Base-by-base conservation (phyloP, 169 alveolate genomes). In the Plasmodium berghei region DNA sequence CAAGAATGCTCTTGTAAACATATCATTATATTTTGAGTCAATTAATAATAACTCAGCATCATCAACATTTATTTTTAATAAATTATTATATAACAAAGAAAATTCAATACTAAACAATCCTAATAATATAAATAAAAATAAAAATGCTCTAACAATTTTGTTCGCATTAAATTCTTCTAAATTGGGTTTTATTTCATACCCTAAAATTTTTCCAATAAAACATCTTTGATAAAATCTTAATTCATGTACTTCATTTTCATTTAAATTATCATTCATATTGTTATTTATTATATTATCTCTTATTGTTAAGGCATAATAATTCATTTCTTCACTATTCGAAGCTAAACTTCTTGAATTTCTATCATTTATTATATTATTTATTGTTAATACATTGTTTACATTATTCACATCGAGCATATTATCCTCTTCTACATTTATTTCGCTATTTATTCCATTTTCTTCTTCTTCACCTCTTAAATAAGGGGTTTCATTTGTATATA, bases 41-140 rank as follows among this genome's bases (percentile, higher is more conserved):
- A 86, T 28, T 24, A 86, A 52, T 54, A 86, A 0, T 59, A 86
- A 52, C 49, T 86, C 28, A 42, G 58, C 70, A 24, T 86, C 90
- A 3, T 20, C 10, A 20, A 66, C 22, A 52, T 63, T 86, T 71
- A 86, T 54, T 61, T 71, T 86, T 63, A 71, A 45, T 70, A 72
- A 54, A 54, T 72, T 86, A 48, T 72, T 86, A 71, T 71, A 86
- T 52, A 86, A 34, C 42, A 86, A 73, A 63, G 26, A 10, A 71
- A 86, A 86, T 86, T 86, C 91, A 26, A 72, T 69, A 18, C 74
- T 70, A 55, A 86, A 86, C 45, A 86, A 73, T 34, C 62, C 42
- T 45, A 71, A n/a, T 22, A 86, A 12, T 28, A 86, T 22, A 40
- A 86, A 59, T 48, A 86, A 34, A 62, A 86, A 71, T 63, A 69